These are phyloP conservation scores for Tulasnella sp. DNA, from an alignment of 768 basidiomycete genomes.

Conservation along the genomic window DNA sequence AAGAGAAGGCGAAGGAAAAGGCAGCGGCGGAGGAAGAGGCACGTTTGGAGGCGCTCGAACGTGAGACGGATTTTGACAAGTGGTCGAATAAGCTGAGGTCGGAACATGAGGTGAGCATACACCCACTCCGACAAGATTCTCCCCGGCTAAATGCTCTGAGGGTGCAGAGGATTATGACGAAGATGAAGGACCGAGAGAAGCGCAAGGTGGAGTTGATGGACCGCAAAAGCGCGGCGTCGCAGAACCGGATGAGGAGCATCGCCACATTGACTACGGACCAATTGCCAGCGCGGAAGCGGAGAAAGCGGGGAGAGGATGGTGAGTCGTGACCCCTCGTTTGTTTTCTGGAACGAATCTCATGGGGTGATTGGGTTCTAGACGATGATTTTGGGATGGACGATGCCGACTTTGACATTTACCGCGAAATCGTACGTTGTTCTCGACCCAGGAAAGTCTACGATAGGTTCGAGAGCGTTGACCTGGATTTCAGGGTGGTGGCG, in stretches of 20 bases:
- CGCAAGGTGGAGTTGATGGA: constrained; percentile 73
- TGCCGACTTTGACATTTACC: constrained; percentile 95
- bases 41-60: constrained; percentile 58
- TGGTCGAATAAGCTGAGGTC: constrained; percentile 64
- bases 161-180: constrained; percentile 56
- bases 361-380: constrained; percentile 36
- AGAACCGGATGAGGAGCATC: constrained; percentile 92
- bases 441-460: background rate
- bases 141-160: background rate
- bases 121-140: background rate
- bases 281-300: constrained; percentile 64
- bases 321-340: constrained; percentile 19
- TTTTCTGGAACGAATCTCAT: background rate
- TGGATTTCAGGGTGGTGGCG: constrained; percentile 5
- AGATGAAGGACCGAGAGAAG: constrained; percentile 74
- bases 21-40: constrained; percentile 53
- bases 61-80: constrained; percentile 51
- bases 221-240: constrained; percentile 87
- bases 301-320: constrained; percentile 69
- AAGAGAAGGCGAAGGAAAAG: constrained; percentile 78
- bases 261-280: constrained; percentile 85
- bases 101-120: constrained; percentile 61
- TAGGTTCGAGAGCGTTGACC: background rate
- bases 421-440: constrained; percentile 70
- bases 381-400: constrained; percentile 91